These are phyloP conservation scores for Eutrema japonicum DNA, from an alignment of 345 rosid genomes.

Conservation along the genomic window DNA sequence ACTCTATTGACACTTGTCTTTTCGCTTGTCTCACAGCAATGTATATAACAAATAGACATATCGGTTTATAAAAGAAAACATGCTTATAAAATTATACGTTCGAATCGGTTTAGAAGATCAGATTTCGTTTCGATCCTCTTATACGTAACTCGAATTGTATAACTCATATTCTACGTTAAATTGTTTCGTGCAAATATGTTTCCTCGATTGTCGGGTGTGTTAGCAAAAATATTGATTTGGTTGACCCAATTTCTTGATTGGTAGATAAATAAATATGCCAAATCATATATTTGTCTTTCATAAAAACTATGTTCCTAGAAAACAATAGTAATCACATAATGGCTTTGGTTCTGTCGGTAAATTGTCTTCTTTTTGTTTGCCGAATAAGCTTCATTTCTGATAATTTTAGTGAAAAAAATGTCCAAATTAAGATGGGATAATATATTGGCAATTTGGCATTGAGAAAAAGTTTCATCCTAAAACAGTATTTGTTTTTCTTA, in stretches of 20 bases:
- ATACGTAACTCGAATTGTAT: constrained; percentile 27
- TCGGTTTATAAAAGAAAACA: not conserved
- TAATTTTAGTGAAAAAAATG: not conserved
- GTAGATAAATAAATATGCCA: constrained; percentile 4
- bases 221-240: constrained; percentile 28
- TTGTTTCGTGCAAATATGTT: constrained; percentile 36
- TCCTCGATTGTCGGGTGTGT: constrained; percentile 30
- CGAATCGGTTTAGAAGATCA: not conserved
- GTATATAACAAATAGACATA: constrained; percentile 8
- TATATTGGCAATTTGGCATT: not conserved
- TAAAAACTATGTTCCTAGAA: not conserved
- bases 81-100: constrained; percentile 12
- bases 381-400: constrained; percentile 15
- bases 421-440: not conserved
- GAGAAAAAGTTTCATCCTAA: not conserved
- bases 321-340: not conserved
- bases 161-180: constrained; percentile 27
- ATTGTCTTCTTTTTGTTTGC: constrained; percentile 1
- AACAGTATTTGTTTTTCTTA: not conserved
- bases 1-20: constrained; percentile 28
- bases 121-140: constrained; percentile 19
- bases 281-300: constrained; percentile 9
- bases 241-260: constrained; percentile 34
- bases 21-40: constrained; percentile 12
- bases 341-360: constrained; percentile 23